Evolutionary conservation across 352 stramenopile species (phyloP), one percentile per base, ranked within the genome.

Genomic region (Phytophthora multivora): DNA sequence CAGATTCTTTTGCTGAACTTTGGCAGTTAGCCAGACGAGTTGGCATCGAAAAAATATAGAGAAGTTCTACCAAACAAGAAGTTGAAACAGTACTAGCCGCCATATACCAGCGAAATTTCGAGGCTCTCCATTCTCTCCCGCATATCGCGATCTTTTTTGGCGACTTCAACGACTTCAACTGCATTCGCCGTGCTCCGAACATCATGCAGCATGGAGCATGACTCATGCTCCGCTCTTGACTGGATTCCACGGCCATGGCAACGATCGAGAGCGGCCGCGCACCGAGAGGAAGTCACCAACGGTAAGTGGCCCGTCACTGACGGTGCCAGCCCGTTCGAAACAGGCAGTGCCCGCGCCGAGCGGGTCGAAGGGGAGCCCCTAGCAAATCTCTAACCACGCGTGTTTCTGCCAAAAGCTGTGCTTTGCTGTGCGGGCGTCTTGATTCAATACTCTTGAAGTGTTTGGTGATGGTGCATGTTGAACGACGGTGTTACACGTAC

Each of bases 391-490:
- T 9, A 13, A 7, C 8, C 10, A 1, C 13, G 57, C 57, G 57
- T 65, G 9, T 65, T 53, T 65, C 48, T 65, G 40, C 31, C 18
- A 33, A 55, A 36, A 36, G 23, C 30, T 48, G 38, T 41, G 33
- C 19, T 54, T 53, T 41, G 33, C 33, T 26, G 42, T 46, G 51
- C 49, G 25, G 13, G 38, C 21, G 35, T 40, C 23, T 66, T 60
- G 50, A 50, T 33, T 33, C 28, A 33, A 33, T 7, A 33, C 8
- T 33, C 8, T 33, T 33, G 28, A 33, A 33, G 28, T 3, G 26
- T 31, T 31, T 31, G 26, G 26, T 33, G 28, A 33, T 33, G 28
- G 28, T 33, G 28, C 28, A 33, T 33, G 28, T 33, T 33, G 28
- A 33, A 9, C 28, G 2, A 7, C 9, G 28, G 28, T 33, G 28